Evolutionary conservation across 2,329 filamentous ascomycete species (phyloP).

Genomic region (Pseudocercospora fijiensis): DNA sequence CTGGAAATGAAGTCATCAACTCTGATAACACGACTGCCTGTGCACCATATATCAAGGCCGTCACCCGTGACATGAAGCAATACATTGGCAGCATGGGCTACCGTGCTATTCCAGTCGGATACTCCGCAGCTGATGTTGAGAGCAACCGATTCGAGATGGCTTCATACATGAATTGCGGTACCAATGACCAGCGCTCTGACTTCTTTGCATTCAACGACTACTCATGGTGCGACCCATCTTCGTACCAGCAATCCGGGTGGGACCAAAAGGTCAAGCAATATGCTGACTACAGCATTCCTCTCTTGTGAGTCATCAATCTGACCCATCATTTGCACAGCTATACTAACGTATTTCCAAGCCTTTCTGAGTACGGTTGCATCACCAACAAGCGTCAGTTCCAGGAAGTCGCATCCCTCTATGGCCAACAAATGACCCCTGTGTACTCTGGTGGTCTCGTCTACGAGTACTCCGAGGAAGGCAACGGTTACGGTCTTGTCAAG

Average conservation of each 20-base stretch:
- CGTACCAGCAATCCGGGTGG: constrained; percentile 74
- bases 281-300: constrained; percentile 78
- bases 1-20: constrained; percentile 71
- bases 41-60: constrained; percentile 69
- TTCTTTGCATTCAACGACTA: constrained; percentile 91
- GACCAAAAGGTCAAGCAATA: constrained; percentile 85
- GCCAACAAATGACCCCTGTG: constrained; percentile 75
- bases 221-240: constrained; percentile 75
- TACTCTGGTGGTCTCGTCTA: constrained; percentile 97
- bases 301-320: constrained; percentile 63
- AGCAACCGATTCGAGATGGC: constrained; percentile 85
- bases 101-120: constrained; percentile 72
- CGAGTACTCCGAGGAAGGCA: constrained; percentile 81
- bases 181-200: constrained; percentile 78
- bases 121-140: constrained; percentile 81
- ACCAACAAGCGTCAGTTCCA: constrained; percentile 77
- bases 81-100: constrained; percentile 71
- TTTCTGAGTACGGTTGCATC: constrained; percentile 92
- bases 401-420: constrained; percentile 79
- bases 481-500: constrained; percentile 76
- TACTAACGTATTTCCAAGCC: constrained; percentile 42
- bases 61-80: constrained; percentile 76
- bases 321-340: not conserved
- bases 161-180: constrained; percentile 89
- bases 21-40: constrained; percentile 60